Evolutionary conservation across 2,329 filamentous ascomycete genomes (phyloP).

Genomic region (Spiromastix sp.): DNA sequence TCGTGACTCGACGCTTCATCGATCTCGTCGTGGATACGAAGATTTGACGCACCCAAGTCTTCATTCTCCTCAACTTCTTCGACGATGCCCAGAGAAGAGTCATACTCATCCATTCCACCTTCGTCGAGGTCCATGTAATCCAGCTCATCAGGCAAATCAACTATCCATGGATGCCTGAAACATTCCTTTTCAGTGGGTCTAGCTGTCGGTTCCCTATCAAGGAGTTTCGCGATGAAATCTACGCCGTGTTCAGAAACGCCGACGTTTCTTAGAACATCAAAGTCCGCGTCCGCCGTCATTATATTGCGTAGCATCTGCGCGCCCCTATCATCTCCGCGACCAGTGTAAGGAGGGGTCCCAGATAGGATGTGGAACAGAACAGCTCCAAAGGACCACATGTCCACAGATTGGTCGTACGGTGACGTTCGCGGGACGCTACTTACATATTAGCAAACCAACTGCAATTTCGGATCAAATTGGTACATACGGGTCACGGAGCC

Average conservation of each 20-base stretch:
- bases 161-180: constrained; percentile 65
- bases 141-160: constrained; percentile 40
- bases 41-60: constrained; percentile 47
- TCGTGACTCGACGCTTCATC: constrained; percentile 26
- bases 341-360: constrained; percentile 68
- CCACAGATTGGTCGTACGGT: constrained; percentile 83
- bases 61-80: constrained; percentile 29
- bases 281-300: constrained; percentile 66
- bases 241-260: constrained; percentile 51
- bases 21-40: constrained; percentile 48
- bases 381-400: constrained; percentile 92
- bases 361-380: constrained; percentile 85
- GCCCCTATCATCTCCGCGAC: constrained; percentile 63
- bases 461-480: constrained; percentile 4
- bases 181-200: constrained; percentile 65
- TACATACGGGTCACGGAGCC: constrained; percentile 38
- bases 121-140: constrained; percentile 42
- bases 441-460: constrained; percentile 12
- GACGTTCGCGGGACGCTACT: constrained; percentile 37
- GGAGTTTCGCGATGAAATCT: constrained; percentile 66
- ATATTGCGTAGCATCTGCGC: constrained; percentile 69
- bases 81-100: constrained; percentile 30
- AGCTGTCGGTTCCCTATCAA: constrained; percentile 67
- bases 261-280: constrained; percentile 47
- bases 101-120: constrained; percentile 47